Conservation (phyloP, 331 rosid species). For the Cucumis variabilis region DNA sequence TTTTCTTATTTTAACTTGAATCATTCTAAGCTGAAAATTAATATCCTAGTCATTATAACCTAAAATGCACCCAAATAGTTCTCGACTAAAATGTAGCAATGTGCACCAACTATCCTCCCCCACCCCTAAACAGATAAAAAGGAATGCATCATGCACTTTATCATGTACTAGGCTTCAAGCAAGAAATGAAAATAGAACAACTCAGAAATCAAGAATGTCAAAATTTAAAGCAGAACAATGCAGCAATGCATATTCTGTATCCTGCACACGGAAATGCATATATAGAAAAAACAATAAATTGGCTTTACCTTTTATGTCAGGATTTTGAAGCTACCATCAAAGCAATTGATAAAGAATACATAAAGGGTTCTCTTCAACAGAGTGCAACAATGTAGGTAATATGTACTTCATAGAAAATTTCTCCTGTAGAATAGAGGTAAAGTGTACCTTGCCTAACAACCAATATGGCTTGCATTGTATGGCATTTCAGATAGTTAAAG, state of each 20-base stretch:
- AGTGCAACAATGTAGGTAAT: neutral
- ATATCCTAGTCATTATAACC: neutral
- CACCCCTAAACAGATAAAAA: neutral
- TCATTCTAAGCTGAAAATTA: too few species aligned
- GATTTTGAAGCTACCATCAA: neutral
- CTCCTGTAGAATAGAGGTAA: neutral
- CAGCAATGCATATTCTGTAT: slow-evolving; percentile 1
- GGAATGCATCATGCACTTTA: neutral
- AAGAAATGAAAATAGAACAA: neutral
- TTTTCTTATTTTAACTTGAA: too few species aligned
- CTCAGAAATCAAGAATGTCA: neutral
- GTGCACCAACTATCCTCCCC: neutral
- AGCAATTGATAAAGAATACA: neutral
- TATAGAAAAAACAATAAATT: neutral
- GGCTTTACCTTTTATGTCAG: neutral
- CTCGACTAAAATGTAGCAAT: neutral
- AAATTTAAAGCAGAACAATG: neutral
- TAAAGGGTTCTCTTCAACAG: neutral
- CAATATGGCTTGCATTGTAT: slow-evolving; percentile 6
- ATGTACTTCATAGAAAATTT: neutral
- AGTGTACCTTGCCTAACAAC: neutral
- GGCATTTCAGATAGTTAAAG: neutral
- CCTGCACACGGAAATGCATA: neutral
- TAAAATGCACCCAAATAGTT: neutral
- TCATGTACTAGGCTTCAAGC: neutral